These are phyloP conservation scores for Rosa rugosa DNA, from an alignment of 306 rosid species.

Conservation along the genomic window DNA sequence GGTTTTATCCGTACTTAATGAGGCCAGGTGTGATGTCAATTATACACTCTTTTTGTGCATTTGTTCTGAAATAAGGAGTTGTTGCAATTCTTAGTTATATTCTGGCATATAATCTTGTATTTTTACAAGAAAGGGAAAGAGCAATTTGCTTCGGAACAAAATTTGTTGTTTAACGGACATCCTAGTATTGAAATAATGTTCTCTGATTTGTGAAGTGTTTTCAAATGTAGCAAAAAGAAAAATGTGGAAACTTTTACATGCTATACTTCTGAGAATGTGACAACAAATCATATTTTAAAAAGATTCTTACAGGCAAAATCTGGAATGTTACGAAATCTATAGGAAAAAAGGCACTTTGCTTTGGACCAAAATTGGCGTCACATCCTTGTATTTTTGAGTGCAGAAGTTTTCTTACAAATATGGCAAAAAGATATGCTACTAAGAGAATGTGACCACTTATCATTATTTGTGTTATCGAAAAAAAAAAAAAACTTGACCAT, in stretches of 20 bases:
- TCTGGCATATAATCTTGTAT: not conserved
- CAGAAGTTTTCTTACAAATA: not conserved
- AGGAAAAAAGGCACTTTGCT: not conserved
- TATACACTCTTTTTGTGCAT: slow-evolving; percentile 5
- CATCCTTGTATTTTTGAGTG: not conserved
- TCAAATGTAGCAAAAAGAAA: not conserved
- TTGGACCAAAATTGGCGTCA: not conserved
- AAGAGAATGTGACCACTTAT: slow-evolving; percentile 2
- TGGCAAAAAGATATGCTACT: not conserved
- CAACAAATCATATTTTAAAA: not conserved
- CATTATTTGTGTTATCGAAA: too few species aligned
- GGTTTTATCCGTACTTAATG: slow-evolving; percentile 79
- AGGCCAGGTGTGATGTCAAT: slow-evolving; percentile 60
- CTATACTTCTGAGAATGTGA: not conserved
- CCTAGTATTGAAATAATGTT: not conserved
- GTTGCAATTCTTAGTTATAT: not conserved
- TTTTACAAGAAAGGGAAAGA: not conserved
- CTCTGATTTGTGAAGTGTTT: not conserved
- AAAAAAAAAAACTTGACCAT: too few species aligned
- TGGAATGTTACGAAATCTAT: not conserved
- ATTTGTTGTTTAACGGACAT: not conserved
- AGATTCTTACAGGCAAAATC: not conserved
- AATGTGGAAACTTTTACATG: not conserved
- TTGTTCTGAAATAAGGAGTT: not conserved
- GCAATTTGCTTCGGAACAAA: not conserved